phyloP scores from a whole-genome alignment of 2,329 filamentous ascomycete genomes.

The Erysiphe pulchra region DNA sequence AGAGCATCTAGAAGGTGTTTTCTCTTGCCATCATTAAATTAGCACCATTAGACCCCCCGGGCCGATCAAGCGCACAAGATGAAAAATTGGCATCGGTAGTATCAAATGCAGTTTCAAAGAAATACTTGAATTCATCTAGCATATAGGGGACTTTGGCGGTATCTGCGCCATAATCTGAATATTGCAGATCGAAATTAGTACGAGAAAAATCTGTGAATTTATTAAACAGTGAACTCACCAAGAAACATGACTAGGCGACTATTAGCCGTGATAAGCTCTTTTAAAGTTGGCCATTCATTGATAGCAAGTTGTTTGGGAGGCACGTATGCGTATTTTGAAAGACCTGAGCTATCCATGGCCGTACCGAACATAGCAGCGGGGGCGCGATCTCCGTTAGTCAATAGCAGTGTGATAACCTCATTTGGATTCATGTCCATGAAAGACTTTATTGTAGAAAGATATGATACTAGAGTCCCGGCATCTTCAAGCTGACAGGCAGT shows the following conservation, averaged over 20 bases:
- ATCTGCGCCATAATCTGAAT: conserved; percentile 4
- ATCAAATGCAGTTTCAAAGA: conserved; percentile 51
- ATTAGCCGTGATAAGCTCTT: conserved; percentile 32
- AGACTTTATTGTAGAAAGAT: conserved; percentile 26
- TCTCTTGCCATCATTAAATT: conserved; percentile 20
- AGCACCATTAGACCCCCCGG: conserved; percentile 18
- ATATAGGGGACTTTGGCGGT: conserved; percentile 26
- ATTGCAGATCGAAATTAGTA: not conserved
- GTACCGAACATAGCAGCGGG: conserved; percentile 25
- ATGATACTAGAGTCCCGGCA: conserved; percentile 27
- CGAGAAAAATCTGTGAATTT: not conserved
- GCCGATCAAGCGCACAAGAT: conserved; percentile 39
- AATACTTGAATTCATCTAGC: conserved; percentile 34
- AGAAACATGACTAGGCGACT: conserved; percentile 48
- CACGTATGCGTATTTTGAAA: conserved; percentile 9
- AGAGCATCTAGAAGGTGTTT: not conserved
- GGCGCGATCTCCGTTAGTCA: conserved; percentile 35
- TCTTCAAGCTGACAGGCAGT: conserved; percentile 32
- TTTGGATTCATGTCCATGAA: conserved; percentile 32
- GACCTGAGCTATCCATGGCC: conserved; percentile 6
- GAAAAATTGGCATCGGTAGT: conserved; percentile 28
- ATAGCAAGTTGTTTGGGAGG: conserved; percentile 6
- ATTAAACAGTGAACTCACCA: conserved; percentile 17
- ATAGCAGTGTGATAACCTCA: conserved; percentile 36
- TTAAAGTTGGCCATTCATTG: conserved; percentile 37